Base-by-base conservation (phyloP, 2,329 filamentous ascomycete genomes). In the Microcyclospora pomicola region DNA sequence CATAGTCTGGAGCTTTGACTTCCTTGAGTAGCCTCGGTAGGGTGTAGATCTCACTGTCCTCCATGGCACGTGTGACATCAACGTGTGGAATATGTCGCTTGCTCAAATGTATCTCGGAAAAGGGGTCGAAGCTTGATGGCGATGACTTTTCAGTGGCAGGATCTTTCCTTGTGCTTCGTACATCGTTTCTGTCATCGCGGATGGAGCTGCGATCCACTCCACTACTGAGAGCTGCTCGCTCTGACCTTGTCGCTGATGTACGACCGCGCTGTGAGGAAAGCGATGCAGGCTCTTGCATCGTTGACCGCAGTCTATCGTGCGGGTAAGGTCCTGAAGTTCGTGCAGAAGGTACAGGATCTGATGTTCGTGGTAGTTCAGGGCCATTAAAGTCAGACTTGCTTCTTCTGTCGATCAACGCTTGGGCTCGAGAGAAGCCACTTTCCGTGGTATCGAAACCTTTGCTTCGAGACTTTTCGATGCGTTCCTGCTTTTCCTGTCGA, bases 61-160 rank as follows among this genome's bases (percentile, higher is more conserved):
- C 69, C 11, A 98, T 68, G 3, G 83, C 83, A 15, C 87, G 77
- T 2, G 81, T 77, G 15, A 98, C 67, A 13, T 82, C 78, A 15
- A 74, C 73, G 58, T 96, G 87, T 2, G 86, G 82, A 33, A 96
- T 72, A 29, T 85, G 79, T 27, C 91, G 77, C 44, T 78, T 85
- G 4, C 81, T 82, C 11, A 98, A 71, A 55, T 95, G 86, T 29
- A 87, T 67, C 24, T 77, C 75, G 5, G 91, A 95, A 58, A 87
- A 94, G 2, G 83, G 73, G 51, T 98, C 91, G 50, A 91, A 92
- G 33, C 74, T 72, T 2, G 79, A 54, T 9, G 32, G n/a, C 9
- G 12, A n/a, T 15, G 41, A 37, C n/a, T 33, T 37, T 10, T 42
- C 37, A 15, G 42, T 39, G 28, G 38, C 31, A 5, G 5, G 12